These are phyloP conservation scores for Colletotrichum noveboracense DNA, from an alignment of 2,329 filamentous ascomycete species.

Conservation along the genomic window DNA sequence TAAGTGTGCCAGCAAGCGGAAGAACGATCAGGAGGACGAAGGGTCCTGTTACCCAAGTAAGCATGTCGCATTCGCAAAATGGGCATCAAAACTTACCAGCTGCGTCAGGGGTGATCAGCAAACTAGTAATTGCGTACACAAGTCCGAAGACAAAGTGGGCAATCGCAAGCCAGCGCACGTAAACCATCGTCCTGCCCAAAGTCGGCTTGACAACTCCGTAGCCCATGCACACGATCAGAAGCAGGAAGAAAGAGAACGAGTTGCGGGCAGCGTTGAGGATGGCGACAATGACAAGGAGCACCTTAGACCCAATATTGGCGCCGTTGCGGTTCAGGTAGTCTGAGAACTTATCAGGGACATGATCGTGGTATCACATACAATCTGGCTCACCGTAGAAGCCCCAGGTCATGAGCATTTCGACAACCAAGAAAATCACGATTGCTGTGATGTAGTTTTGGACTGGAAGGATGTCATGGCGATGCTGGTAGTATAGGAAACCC, in stretches of 20 bases:
- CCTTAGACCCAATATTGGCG: constrained; percentile 81
- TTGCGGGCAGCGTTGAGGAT: constrained; percentile 92
- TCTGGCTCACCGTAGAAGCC: constrained; percentile 79
- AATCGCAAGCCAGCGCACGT: constrained; percentile 87
- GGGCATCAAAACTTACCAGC: constrained; percentile 58
- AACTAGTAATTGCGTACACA: constrained; percentile 88
- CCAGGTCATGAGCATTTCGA: constrained; percentile 99
- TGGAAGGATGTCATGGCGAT: constrained; percentile 87
- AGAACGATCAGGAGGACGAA: constrained; percentile 93
- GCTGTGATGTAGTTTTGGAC: constrained; percentile 99
- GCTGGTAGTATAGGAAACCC: constrained; percentile 94
- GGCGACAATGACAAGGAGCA: constrained; percentile 88
- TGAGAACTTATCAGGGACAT: constrained; percentile 43
- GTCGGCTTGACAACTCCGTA: constrained; percentile 97
- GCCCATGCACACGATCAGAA: constrained; percentile 98
- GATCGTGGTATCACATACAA: background rate
- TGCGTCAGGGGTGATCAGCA: constrained; percentile 87
- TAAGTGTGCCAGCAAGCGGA: constrained; percentile 88
- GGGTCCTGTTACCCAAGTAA: constrained; percentile 59
- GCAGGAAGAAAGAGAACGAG: constrained; percentile 97
- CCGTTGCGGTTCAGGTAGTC: constrained; percentile 94
- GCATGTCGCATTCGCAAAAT: background rate
- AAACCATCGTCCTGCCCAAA: constrained; percentile 91
- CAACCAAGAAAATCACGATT: constrained; percentile 89
- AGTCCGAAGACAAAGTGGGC: constrained; percentile 95